phyloP scores from a whole-genome alignment of 331 rosid genomes.

The Malus hybrid region DNA sequence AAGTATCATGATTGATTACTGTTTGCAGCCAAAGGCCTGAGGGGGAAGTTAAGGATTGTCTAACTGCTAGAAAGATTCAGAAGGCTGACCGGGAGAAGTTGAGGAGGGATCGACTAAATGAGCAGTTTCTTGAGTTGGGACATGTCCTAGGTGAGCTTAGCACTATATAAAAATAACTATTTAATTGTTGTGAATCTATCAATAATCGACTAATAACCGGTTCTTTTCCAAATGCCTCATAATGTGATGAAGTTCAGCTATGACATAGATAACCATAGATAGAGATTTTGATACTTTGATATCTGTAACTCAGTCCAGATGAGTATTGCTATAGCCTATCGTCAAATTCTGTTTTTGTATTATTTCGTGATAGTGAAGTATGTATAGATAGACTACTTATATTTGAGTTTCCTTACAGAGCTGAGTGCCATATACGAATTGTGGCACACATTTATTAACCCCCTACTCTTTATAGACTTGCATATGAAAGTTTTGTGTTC shows the following conservation, averaged over 20 bases:
- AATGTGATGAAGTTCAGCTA: neutral
- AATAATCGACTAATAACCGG: too few relatives aligned
- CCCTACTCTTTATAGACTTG: neutral
- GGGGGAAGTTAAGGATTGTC: conserved; percentile 49
- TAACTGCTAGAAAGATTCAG: conserved; percentile 61
- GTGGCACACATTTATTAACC: neutral
- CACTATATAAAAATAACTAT: neutral
- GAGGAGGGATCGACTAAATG: conserved; percentile 76
- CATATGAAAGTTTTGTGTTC: neutral
- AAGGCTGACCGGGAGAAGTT: conserved; percentile 89
- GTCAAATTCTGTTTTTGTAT: neutral
- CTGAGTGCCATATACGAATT: neutral
- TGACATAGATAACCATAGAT: neutral
- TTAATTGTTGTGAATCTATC: neutral
- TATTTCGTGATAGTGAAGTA: too few relatives aligned
- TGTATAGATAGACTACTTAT: neutral
- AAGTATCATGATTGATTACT: neutral
- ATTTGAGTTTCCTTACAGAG: neutral
- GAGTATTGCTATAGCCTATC: neutral
- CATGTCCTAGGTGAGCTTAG: conserved; percentile 43
- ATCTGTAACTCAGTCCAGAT: too few relatives aligned
- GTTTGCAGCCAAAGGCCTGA: conserved; percentile 39
- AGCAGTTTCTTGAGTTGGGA: conserved; percentile 69
- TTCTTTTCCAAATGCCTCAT: too few relatives aligned
- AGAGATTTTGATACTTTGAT: neutral